Conservation (phyloP, 768 basidiomycete genomes). For the Kwoniella bestiolae region DNA sequence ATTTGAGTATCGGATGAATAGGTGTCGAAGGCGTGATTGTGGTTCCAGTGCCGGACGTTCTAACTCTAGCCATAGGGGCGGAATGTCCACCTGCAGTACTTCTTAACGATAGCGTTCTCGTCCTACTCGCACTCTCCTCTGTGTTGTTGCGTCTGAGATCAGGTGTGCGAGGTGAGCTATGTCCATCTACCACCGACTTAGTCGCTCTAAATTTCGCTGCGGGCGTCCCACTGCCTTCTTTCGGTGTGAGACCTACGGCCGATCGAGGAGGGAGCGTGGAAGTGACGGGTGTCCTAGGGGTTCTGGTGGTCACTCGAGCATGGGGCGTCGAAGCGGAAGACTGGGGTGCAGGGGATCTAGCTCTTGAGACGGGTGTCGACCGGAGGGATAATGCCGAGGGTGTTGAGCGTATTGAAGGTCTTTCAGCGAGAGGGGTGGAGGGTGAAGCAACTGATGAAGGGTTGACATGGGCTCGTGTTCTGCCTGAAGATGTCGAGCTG, state of each 20-base stretch:
- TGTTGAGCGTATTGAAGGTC: conserved; percentile 18
- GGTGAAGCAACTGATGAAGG: conserved; percentile 6
- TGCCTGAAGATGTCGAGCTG: neutral
- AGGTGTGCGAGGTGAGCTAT: conserved; percentile 17
- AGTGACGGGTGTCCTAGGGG: conserved; percentile 3
- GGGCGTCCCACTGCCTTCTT: conserved; percentile 6
- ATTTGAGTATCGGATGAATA: neutral
- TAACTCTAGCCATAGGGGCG: conserved; percentile 8
- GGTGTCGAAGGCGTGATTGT: neutral
- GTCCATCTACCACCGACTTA: conserved; percentile 6
- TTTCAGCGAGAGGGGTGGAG: neutral
- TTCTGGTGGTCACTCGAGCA: conserved; percentile 1
- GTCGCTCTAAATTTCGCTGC: conserved; percentile 11
- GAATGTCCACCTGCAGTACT: conserved; percentile 1
- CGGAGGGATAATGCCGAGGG: conserved; percentile 8
- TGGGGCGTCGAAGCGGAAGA: neutral
- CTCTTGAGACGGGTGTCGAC: conserved; percentile 12
- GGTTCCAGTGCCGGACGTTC: conserved; percentile 1
- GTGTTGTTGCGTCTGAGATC: conserved; percentile 8
- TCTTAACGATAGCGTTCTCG: conserved; percentile 14
- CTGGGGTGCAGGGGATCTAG: conserved; percentile 19
- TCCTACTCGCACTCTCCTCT: neutral
- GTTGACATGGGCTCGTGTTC: conserved; percentile 12
- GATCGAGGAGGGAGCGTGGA: neutral
- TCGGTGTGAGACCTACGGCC: neutral